Evolutionary conservation across 164 flowering plant species (phyloP).

Genomic region (Magnolia sinica): DNA sequence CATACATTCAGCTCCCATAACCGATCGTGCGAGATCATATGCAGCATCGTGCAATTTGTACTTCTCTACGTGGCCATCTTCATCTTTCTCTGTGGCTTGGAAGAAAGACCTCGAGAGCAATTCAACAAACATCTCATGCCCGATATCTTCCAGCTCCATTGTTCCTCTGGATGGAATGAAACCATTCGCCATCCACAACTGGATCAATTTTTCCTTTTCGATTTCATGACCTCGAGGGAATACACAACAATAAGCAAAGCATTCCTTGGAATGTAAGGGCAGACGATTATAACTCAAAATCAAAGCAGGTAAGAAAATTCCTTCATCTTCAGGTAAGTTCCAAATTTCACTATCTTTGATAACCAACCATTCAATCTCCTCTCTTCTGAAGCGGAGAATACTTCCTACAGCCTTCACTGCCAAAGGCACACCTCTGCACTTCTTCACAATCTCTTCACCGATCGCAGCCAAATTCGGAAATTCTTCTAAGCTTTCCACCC

Average conservation of each 20-base stretch:
- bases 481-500: neutral
- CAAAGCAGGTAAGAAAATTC: neutral
- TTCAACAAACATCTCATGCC: neutral
- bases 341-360: conserved; percentile 1
- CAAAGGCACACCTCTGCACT: conserved; percentile 8
- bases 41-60: conserved; percentile 11
- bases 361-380: neutral
- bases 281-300: conserved; percentile 11
- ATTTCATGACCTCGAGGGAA: conserved; percentile 3
- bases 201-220: neutral
- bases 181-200: conserved; percentile 9
- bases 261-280: conserved; percentile 2
- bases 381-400: neutral
- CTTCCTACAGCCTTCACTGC: conserved; percentile 4
- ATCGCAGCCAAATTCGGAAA: neutral
- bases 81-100: neutral
- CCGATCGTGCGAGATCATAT: conserved; percentile 4
- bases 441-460: conserved; percentile 1
- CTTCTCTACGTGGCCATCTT: neutral
- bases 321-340: neutral
- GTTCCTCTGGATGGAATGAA: neutral
- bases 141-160: neutral
- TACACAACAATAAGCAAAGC: conserved; percentile 6
- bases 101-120: conserved; percentile 1
- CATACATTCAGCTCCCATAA: neutral